Percentiles rank a stretch among this genome's conserved stretches.
Evolutionary conservation across 148 eudicot genomes (phyloP).

Genomic region (Spergularia marina): DNA sequence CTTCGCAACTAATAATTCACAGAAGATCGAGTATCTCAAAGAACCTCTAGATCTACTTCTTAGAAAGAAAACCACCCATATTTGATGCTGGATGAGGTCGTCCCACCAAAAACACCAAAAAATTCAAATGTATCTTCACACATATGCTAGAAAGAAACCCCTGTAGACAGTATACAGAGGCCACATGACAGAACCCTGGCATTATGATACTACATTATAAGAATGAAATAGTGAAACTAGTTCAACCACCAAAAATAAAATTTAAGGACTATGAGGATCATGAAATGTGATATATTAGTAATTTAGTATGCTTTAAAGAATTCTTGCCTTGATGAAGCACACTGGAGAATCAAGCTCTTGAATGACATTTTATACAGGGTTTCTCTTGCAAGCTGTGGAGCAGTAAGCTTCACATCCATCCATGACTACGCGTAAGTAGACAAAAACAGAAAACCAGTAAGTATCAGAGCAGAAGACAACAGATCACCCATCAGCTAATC

Average conservation of each 20-base stretch:
- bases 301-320: conserved; percentile 3
- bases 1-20: neutral
- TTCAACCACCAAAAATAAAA: neutral
- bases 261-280: neutral
- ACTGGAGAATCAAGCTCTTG: conserved; percentile 55
- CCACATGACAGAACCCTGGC: neutral
- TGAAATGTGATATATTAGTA: neutral
- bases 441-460: conserved; percentile 1
- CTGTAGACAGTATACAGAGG: neutral
- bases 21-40: neutral
- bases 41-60: neutral
- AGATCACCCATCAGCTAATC: neutral
- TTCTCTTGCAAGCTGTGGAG: conserved; percentile 96
- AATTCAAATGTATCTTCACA: neutral
- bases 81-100: neutral
- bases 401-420: conserved; percentile 85
- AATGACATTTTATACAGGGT: conserved; percentile 75
- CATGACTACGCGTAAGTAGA: conserved; percentile 53
- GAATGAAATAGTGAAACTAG: neutral
- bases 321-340: conserved; percentile 76
- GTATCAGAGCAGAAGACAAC: neutral
- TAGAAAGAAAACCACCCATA: neutral
- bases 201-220: neutral
- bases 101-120: neutral
- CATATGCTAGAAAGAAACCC: neutral